A percentile compares a stretch with the other conserved stretches of the same genome.
Evolutionary conservation across 2,329 filamentous ascomycete genomes (phyloP).

Genomic region (Scedosporium dehoogii): DNA sequence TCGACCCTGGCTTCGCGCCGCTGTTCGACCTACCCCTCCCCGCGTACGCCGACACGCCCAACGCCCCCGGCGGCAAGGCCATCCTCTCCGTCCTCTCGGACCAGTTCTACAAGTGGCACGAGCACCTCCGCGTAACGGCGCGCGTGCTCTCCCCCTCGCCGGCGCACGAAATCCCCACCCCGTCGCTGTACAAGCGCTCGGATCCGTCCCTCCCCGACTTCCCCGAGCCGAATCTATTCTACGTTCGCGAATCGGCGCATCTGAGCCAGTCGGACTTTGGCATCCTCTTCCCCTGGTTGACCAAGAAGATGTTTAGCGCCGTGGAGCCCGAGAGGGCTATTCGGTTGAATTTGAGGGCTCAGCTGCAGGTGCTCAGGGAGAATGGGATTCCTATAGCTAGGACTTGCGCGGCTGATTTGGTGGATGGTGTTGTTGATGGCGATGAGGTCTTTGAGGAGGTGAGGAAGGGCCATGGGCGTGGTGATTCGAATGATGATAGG

Average conservation of each 20-base stretch:
- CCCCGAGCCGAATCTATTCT: constrained; percentile 59
- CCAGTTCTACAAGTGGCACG: constrained; percentile 68
- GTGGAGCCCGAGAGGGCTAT: constrained; percentile 49
- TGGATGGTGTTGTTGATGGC: constrained; percentile 30
- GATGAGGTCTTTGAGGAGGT: constrained; percentile 11
- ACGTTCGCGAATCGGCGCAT: constrained; percentile 64
- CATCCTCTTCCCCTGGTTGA: constrained; percentile 66
- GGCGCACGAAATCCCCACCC: constrained; percentile 27
- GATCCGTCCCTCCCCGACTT: constrained; percentile 26
- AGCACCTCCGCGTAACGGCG: constrained; percentile 61
- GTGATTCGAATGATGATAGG: constrained; percentile 30
- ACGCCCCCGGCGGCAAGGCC: constrained; percentile 43
- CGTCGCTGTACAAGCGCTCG: constrained; percentile 30
- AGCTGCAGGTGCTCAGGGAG: constrained; percentile 44
- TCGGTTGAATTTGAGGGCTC: constrained; percentile 47
- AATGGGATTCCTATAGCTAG: constrained; percentile 38
- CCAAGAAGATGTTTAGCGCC: constrained; percentile 45
- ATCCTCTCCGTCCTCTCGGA: constrained; percentile 66
- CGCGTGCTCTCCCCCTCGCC: constrained; percentile 52
- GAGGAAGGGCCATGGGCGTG: constrained; percentile 9
- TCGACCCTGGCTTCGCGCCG: constrained; percentile 49
- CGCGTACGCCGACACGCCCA: constrained; percentile 43
- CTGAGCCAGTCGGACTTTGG: constrained; percentile 79
- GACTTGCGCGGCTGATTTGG: constrained; percentile 39
- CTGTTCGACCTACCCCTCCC: constrained; percentile 68